phyloP scores from a whole-genome alignment of 768 basidiomycete genomes.

The Calocybe cyanea region DNA sequence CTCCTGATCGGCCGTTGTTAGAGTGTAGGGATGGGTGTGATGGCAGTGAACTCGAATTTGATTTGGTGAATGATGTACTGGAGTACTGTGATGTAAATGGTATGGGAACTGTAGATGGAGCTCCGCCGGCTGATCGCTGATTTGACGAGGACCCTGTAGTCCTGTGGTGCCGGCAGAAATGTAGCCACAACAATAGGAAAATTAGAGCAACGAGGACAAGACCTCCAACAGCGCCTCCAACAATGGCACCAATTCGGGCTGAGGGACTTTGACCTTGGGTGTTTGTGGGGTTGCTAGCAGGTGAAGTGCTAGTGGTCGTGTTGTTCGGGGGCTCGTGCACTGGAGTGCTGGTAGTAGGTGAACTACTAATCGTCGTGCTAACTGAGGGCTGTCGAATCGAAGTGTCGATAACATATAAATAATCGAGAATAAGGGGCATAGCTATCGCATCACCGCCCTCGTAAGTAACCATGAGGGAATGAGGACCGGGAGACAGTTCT shows the following conservation, averaged over 20 bases:
- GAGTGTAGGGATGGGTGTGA: no score
- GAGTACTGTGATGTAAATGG: no score
- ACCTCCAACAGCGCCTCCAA: not conserved
- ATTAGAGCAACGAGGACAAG: not conserved
- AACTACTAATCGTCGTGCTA: no score
- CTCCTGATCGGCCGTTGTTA: no score
- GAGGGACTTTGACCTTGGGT: not conserved
- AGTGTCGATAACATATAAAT: slow-evolving; percentile 2
- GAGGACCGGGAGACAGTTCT: slow-evolving; percentile 1
- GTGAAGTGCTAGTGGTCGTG: no score
- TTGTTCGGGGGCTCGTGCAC: no score
- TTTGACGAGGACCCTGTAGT: not conserved
- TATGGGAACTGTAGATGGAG: no score
- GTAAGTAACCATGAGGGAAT: slow-evolving; percentile 8
- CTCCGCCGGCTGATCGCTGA: no score
- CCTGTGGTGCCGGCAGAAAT: not conserved
- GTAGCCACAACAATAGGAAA: not conserved
- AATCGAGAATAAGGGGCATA: slow-evolving; percentile 8
- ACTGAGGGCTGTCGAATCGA: not conserved
- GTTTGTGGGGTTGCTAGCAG: not conserved
- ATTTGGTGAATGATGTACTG: no score
- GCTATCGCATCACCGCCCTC: not conserved
- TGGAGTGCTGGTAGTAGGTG: not conserved
- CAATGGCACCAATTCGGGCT: not conserved
- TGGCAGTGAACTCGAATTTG: no score